These are phyloP conservation scores for Fusarium sp. DNA, from an alignment of 2,329 filamentous ascomycete species.

Conservation along the genomic window DNA sequence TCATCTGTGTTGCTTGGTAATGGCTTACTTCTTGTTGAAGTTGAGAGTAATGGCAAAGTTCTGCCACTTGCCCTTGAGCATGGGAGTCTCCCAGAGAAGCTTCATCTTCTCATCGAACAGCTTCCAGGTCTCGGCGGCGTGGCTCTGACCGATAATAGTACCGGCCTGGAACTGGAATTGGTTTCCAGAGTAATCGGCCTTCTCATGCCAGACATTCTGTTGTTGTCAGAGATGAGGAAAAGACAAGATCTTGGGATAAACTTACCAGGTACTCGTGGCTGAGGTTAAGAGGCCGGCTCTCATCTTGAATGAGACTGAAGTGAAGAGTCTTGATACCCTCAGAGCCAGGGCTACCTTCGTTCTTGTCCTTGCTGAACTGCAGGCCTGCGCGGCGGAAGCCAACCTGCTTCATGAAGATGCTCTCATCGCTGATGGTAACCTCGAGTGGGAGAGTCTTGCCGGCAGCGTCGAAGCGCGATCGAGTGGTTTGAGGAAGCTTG, in stretches of 20 bases:
- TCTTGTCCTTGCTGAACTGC: conserved; percentile 39
- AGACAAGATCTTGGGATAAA: rapidly evolving
- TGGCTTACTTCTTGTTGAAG: conserved; percentile 65
- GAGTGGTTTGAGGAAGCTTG: conserved; percentile 55
- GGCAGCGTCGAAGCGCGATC: conserved; percentile 55
- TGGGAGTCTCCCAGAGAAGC: conserved; percentile 63
- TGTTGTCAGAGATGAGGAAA: not conserved
- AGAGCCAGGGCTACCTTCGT: conserved; percentile 64
- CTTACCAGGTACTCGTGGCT: conserved; percentile 70
- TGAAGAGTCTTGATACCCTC: conserved; percentile 70
- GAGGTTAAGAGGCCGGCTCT: conserved; percentile 64
- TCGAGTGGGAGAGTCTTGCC: conserved; percentile 59
- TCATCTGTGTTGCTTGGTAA: not conserved
- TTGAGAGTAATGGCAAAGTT: conserved; percentile 72
- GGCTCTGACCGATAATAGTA: conserved; percentile 58
- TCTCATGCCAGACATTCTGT: conserved; percentile 59
- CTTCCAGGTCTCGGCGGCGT: conserved; percentile 56
- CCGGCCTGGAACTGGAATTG: conserved; percentile 68
- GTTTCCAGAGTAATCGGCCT: conserved; percentile 60
- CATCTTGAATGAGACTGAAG: conserved; percentile 68
- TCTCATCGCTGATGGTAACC: conserved; percentile 67
- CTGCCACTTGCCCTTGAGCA: conserved; percentile 65
- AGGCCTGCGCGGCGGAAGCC: conserved; percentile 68
- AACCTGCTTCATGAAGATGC: conserved; percentile 69
- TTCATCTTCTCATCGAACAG: conserved; percentile 62